These are phyloP conservation scores for Dicorynia guianensis DNA, from an alignment of 306 rosid genomes.

Conservation along the genomic window DNA sequence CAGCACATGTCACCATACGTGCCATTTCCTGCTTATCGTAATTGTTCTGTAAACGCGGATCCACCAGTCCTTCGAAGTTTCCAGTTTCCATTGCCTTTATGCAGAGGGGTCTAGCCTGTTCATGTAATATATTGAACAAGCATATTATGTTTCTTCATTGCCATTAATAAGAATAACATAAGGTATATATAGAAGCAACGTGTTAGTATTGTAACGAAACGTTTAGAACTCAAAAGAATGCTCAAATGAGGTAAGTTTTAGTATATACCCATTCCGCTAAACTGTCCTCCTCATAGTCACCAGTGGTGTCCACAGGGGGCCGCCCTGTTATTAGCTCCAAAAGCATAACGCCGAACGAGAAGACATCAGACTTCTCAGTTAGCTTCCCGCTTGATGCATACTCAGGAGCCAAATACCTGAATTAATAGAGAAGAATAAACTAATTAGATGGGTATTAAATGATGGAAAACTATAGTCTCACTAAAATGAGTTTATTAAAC, in stretches of 20 bases:
- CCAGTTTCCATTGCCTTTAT: constrained; percentile 54
- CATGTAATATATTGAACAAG: constrained; percentile 6
- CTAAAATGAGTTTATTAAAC: no score
- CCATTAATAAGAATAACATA: background rate
- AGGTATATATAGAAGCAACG: background rate
- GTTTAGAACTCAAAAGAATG: background rate
- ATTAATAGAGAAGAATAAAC: background rate
- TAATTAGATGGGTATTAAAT: background rate
- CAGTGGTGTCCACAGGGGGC: constrained; percentile 53
- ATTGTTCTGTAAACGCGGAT: constrained; percentile 63
- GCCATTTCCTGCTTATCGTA: constrained; percentile 58
- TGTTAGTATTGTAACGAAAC: background rate
- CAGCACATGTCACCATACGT: constrained; percentile 85
- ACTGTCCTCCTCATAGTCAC: constrained; percentile 64
- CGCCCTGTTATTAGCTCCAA: constrained; percentile 80
- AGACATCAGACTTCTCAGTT: constrained; percentile 90
- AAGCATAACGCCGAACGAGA: constrained; percentile 83
- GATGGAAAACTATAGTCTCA: background rate
- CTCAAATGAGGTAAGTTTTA: background rate
- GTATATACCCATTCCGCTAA: constrained; percentile 84
- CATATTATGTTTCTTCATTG: background rate
- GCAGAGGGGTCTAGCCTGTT: constrained; percentile 83
- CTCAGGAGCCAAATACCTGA: constrained; percentile 93
- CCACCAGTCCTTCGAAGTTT: constrained; percentile 57
- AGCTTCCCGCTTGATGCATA: constrained; percentile 93